These are phyloP conservation scores for Prunus persica DNA, from an alignment of 306 rosid species.

Conservation along the genomic window DNA sequence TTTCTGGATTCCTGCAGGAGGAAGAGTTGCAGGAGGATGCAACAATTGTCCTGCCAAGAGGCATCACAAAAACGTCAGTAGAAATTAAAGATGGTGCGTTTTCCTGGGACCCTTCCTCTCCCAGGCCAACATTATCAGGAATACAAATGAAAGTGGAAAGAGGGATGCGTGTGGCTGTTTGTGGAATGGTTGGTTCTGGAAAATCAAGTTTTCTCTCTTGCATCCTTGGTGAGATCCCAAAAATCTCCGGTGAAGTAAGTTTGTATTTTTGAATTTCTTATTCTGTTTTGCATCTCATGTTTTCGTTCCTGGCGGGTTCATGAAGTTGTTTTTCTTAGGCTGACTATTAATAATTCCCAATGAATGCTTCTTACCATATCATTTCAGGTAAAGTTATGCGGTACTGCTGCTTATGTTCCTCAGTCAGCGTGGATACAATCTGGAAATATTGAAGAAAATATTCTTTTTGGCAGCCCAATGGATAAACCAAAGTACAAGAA, in stretches of 20 bases:
- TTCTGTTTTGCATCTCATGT: conserved; percentile 23
- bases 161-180: conserved; percentile 94
- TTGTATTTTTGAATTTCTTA: conserved; percentile 20
- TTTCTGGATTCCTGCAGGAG: conserved; percentile 83
- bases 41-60: conserved; percentile 70
- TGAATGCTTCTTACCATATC: conserved; percentile 16
- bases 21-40: conserved; percentile 96
- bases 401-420: conserved; percentile 81
- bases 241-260: conserved; percentile 91
- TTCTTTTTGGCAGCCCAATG: conserved; percentile 82
- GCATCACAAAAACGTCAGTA: conserved; percentile 61
- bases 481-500: conserved; percentile 95
- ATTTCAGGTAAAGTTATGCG: conserved; percentile 81
- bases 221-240: conserved; percentile 96
- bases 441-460: conserved; percentile 89
- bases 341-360: not conserved
- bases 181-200: conserved; percentile 96
- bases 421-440: conserved; percentile 97
- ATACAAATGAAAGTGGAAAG: conserved; percentile 72
- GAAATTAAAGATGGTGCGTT: conserved; percentile 78
- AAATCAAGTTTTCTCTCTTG: conserved; percentile 95
- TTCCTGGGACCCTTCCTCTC: conserved; percentile 76
- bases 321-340: not conserved
- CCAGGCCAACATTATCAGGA: conserved; percentile 75
- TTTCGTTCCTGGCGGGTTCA: conserved; percentile 18